These are phyloP conservation scores for Nakataea oryzae DNA, from an alignment of 2,329 filamentous ascomycete species.

Conservation along the genomic window DNA sequence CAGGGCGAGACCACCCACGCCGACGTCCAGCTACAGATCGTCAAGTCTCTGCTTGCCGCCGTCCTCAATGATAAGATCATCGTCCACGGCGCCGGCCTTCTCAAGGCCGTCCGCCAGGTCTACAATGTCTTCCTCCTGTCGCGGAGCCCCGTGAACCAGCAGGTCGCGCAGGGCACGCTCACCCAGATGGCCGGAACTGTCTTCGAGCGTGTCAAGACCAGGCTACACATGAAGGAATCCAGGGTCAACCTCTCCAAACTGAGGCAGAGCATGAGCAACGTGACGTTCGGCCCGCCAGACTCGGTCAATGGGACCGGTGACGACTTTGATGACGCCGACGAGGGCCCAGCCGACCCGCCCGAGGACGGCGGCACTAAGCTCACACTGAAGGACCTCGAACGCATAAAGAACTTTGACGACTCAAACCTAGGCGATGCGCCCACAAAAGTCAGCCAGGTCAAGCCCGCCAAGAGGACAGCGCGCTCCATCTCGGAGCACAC, in stretches of 20 bases:
- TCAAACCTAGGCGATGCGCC: slow-evolving; percentile 56
- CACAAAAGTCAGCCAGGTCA: slow-evolving; percentile 55
- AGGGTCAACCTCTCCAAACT: slow-evolving; percentile 47
- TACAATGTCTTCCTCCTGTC: slow-evolving; percentile 98
- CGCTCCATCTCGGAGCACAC: slow-evolving; percentile 43
- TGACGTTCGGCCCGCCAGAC: slow-evolving; percentile 37
- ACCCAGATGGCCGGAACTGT: slow-evolving; percentile 99
- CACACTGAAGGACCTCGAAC: slow-evolving; percentile 56
- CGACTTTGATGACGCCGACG: slow-evolving; percentile 13
- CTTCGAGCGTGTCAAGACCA: slow-evolving; percentile 84
- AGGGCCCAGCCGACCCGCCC: slow-evolving; percentile 9
- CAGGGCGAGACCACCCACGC: slow-evolving; percentile 88
- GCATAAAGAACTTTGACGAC: slow-evolving; percentile 59
- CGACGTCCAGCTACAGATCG: slow-evolving; percentile 93
- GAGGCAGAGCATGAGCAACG: slow-evolving; percentile 40
- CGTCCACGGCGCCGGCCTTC: slow-evolving; percentile 86
- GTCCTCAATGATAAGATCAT: slow-evolving; percentile 98
- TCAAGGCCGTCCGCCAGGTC: slow-evolving; percentile 94
- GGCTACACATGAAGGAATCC: slow-evolving; percentile 79
- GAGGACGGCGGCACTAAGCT: slow-evolving; percentile 40
- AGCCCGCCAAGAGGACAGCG: slow-evolving; percentile 29
- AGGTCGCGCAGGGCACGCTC: slow-evolving; percentile 90
- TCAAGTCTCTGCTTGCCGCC: slow-evolving; percentile 90
- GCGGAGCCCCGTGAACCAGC: slow-evolving; percentile 87
- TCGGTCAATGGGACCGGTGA: slow-evolving; percentile 18